Base-by-base conservation (phyloP, 2,329 filamentous ascomycete species). In the Fusarium globosum region DNA sequence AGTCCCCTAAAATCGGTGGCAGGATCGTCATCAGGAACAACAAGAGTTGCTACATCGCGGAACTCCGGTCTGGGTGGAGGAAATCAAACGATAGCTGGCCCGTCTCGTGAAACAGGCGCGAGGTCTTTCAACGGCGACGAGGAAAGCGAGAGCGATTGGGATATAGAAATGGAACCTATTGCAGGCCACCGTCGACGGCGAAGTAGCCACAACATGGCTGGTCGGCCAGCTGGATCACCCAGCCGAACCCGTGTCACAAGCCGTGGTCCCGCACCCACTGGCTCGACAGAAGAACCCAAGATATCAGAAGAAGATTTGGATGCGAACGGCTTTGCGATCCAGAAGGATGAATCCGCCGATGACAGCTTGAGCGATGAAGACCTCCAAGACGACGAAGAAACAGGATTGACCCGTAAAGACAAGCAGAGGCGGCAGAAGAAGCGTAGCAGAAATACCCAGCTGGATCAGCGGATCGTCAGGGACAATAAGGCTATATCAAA, bases 341-440 rank as follows among this genome's bases (percentile, higher is more conserved):
- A 72, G 63, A 80, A 77, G 49, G 79, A 81, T 51, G 80, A 81
- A 18, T 77, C 79, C 8, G 81, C 84, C 72, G 85, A 87, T 60
- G 89, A 91, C 75, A 85, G 89, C 76, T 87, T 90, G 61, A 91
- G 91, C 35, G 92, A 94, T 74, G 92, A 94, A 72, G 93, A 93
- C 52, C 81, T 93, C 35, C 90, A 93, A 69, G 93, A 96, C 76
- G 95, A 98, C 79, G 95, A 97, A 83, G 95, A 98, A 86, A 94
- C 93, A 5, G 95, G 95, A 2, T 85, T 98, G 75, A 97, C 94
- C 42, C 88, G 88, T 69, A 89, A 90, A 78, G 93, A 96, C 77
- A 89, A 90, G 80, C 88, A 89, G 74, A 90, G 91, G 79, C 91
- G 91, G 77, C 89, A 90, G 79, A 88, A 87, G 77, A 89, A 90